Conservation (phyloP, 345 rosid genomes). For the Brassica incana region DNA sequence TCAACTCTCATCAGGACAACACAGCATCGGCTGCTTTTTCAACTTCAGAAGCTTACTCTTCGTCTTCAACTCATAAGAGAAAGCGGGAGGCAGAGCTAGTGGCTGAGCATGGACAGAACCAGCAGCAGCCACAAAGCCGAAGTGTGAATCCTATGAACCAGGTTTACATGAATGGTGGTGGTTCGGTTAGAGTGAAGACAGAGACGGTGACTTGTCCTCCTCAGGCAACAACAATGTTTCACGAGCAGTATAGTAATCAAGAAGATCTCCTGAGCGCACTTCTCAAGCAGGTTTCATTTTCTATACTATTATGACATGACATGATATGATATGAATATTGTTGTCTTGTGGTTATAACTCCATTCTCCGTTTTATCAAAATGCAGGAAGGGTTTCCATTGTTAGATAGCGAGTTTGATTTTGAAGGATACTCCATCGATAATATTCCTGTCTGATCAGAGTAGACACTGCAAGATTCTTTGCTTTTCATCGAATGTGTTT, state of each 20-base stretch:
- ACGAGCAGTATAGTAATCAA: conserved; percentile 57
- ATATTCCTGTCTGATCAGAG: conserved; percentile 54
- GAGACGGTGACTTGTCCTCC: conserved; percentile 49
- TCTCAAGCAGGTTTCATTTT: conserved; percentile 69
- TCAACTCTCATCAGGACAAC: conserved; percentile 51
- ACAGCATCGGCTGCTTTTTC: conserved; percentile 38
- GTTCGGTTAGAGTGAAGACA: conserved; percentile 59
- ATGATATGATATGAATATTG: background rate
- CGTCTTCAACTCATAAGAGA: conserved; percentile 38
- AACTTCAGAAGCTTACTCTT: conserved; percentile 54
- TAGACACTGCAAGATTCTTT: conserved; percentile 25
- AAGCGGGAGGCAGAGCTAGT: conserved; percentile 43
- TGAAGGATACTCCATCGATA: conserved; percentile 72
- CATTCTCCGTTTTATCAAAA: conserved; percentile 15
- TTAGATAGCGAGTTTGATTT: conserved; percentile 72
- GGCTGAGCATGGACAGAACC: conserved; percentile 5
- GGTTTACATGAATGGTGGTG: conserved; percentile 19
- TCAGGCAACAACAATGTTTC: conserved; percentile 43
- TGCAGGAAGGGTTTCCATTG: conserved; percentile 61
- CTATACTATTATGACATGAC: background rate
- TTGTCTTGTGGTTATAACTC: background rate
- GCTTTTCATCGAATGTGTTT: conserved; percentile 10
- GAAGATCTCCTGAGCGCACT: conserved; percentile 91
- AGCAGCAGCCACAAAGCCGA: conserved; percentile 3
- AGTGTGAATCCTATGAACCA: conserved; percentile 27